Evolutionary conservation across 192 early-diverging fungal genomes (phyloP).

Genomic region (Rhizophagus prolifer): DNA sequence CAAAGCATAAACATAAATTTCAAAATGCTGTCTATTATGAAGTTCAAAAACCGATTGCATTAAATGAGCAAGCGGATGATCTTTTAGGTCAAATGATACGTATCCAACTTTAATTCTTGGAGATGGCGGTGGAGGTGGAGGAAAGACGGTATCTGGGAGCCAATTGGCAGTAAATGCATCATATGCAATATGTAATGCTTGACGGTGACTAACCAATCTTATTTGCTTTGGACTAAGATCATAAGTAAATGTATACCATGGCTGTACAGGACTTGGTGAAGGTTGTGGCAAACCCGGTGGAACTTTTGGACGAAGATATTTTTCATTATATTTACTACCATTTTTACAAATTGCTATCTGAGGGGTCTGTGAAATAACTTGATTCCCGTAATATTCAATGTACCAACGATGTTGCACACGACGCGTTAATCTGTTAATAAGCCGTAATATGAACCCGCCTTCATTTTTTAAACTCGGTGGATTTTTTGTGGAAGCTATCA

Average conservation of each 20-base stretch:
- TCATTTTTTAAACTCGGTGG: slow-evolving; percentile 47
- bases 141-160: slow-evolving; percentile 55
- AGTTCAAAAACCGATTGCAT: slow-evolving; percentile 96
- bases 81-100: slow-evolving; percentile 90
- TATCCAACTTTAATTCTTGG: slow-evolving; percentile 82
- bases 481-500: slow-evolving; percentile 26
- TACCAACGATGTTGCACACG: slow-evolving; percentile 70
- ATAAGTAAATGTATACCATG: slow-evolving; percentile 95
- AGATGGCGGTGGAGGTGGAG: slow-evolving; percentile 68
- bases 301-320: slow-evolving; percentile 49
- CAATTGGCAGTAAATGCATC: slow-evolving; percentile 60
- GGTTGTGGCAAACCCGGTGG: slow-evolving; percentile 53
- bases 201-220: slow-evolving; percentile 82
- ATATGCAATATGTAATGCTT: slow-evolving; percentile 79
- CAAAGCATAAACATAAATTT: slow-evolving; percentile 83
- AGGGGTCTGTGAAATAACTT: not conserved
- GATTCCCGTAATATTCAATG: slow-evolving; percentile 43
- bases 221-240: slow-evolving; percentile 81
- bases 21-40: slow-evolving; percentile 74
- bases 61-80: slow-evolving; percentile 89
- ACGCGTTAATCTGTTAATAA: slow-evolving; percentile 57
- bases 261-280: slow-evolving; percentile 79
- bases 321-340: not conserved
- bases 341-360: slow-evolving; percentile 3
- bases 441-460: slow-evolving; percentile 72